Base-by-base conservation (phyloP, 2,329 filamentous ascomycete species). In the Daldinia sp. region DNA sequence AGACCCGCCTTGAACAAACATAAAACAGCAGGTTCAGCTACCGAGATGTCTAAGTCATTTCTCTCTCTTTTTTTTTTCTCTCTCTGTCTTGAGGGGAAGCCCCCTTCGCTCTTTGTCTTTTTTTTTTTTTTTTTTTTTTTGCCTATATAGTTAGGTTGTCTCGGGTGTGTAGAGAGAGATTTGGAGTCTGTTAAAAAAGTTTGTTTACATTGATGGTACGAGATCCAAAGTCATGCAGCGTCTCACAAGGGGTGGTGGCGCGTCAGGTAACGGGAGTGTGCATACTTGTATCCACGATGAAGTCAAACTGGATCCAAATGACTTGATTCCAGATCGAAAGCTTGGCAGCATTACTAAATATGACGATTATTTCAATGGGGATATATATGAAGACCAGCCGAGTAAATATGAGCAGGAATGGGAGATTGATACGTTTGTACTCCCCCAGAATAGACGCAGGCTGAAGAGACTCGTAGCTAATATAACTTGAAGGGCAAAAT, bases 331-430 rank as follows among this genome's bases (percentile, higher is more conserved):
- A 6, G 69, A 73, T 42, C 44, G 69, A 30, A 68, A 55, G 23
- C 66, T 68, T 20, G 57, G 51, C 3, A 51, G 35, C 10, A 10
- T n/a, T 18, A 10, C n/a, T 18, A n/a, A 60, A 9, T 67, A 65
- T 10, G 39, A 72, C 13, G 69, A 73, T n/a, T 72, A 73, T 41
- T 56, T 35, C 20, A 70, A 63, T 44, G 71, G 71, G 6, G 69
- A 70, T 62, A 63, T 73, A 53, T 73, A 73, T 37, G 66, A 68
- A 1, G 20, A 50, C 0, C n/a, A 30, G n/a, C 41, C 50, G 9
- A 50, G 37, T 37, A 12, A 18, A 6, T 55, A 48, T 15, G 65
- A 65, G 33, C 33, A 35, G 48, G 57, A 66, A 6, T 73, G 69
- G 69, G 69, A 63, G 18, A 64, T 63, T 51, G 20, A 69, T 33